phyloP scores from a whole-genome alignment of 2,329 filamentous ascomycete genomes.

The Spiromastix sp. region DNA sequence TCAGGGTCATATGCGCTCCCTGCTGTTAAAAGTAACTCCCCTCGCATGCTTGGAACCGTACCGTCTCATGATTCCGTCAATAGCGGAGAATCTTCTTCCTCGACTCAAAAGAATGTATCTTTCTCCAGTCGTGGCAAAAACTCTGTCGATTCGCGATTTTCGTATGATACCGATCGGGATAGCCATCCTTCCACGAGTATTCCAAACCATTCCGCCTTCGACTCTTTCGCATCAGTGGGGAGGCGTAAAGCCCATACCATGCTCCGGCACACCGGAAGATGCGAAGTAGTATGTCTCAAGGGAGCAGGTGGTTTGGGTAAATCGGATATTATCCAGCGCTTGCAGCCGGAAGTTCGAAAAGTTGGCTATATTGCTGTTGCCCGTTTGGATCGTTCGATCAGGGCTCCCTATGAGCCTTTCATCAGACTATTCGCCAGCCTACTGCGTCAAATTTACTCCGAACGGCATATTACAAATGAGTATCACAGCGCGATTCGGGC shows the following conservation, averaged over 20 bases:
- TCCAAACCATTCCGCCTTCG: constrained; percentile 15
- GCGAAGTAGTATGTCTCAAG: constrained; percentile 48
- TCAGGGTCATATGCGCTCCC: constrained; percentile 37
- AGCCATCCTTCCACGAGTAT: constrained; percentile 24
- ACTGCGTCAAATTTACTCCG: constrained; percentile 55
- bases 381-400: constrained; percentile 49
- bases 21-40: constrained; percentile 25
- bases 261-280: constrained; percentile 44
- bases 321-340: constrained; percentile 48
- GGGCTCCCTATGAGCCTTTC: constrained; percentile 52
- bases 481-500: constrained; percentile 50
- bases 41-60: constrained; percentile 12
- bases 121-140: constrained; percentile 23
- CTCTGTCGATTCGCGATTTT: constrained; percentile 27
- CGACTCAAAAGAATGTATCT: constrained; percentile 20
- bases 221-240: constrained; percentile 10
- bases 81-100: constrained; percentile 25
- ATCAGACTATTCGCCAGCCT: constrained; percentile 50
- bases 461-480: constrained; percentile 50
- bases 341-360: constrained; percentile 46
- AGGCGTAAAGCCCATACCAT: constrained; percentile 38
- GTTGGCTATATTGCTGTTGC: constrained; percentile 51
- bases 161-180: constrained; percentile 29
- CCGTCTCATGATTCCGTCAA: constrained; percentile 27
- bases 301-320: constrained; percentile 51